Evolutionary conservation across 2,329 filamentous ascomycete species (phyloP), one percentile per base, ranked within the genome.

Genomic region (Microsporum audouinii): DNA sequence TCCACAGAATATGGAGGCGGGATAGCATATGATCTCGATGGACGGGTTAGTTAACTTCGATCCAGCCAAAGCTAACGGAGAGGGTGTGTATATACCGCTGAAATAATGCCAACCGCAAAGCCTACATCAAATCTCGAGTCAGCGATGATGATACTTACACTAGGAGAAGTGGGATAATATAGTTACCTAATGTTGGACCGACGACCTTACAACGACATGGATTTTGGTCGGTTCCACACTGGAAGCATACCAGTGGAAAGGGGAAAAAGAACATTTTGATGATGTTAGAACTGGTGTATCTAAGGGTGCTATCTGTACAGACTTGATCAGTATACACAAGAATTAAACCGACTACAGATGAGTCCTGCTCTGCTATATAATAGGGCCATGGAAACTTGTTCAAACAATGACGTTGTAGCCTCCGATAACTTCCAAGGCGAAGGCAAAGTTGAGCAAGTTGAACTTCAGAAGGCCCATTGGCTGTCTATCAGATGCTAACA

Each of bases 171-270:
- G 38, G 17, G 47, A 59, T 10, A 47, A 69, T 66, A 65, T 74
- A n/a, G n/a, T n/a, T n/a, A 67, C 79, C 80, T 49, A 83, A 67
- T 1, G 80, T 83, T 41, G 80, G 80, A 1, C 81, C 80, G 33
- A 83, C 75, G 6, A 83, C 74, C 68, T 83, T 83, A 67, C 80
- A 82, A 63, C 78, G 79, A 61, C 80, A 83, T 2, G 80, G 81
- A 60, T 83, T 83, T 66, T 83, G 79, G 63, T 82, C 75, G 6
- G 79, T 82, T 53, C 71, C 80, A 69, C 79, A 82, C 69, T 83
- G 80, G 69, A 82, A 79, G 70, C 80, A 82, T 66, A 81, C 69
- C 8, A 80, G 74, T 43, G 79, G 77, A 59, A 81, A 68, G 17
- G 79, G 78, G 56, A 81, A 66, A 68, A 73, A 76, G 59, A 76